Percentiles rank a stretch among this genome's conserved stretches.
phyloP scores from a whole-genome alignment of 352 stramenopile genomes.

The Phytophthora ohioensis region DNA sequence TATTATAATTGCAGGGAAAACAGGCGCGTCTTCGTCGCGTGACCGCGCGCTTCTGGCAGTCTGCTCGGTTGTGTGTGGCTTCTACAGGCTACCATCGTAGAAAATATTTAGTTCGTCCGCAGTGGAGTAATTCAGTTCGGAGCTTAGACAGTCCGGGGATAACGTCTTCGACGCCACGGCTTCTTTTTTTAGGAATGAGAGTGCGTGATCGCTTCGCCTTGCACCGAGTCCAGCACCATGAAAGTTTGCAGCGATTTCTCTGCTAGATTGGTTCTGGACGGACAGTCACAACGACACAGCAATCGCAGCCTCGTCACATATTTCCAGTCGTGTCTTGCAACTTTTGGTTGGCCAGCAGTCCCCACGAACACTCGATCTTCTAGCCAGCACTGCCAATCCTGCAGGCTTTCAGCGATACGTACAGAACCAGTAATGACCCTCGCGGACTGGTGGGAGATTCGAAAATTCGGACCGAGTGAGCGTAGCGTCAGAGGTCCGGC shows the following conservation, averaged over 20 bases:
- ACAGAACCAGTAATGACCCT: conserved; percentile 6
- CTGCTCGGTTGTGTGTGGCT: too few relatives aligned
- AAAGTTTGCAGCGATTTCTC: conserved; percentile 2
- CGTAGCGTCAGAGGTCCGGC: conserved; percentile 21
- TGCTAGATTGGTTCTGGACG: conserved; percentile 10
- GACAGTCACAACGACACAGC: neutral
- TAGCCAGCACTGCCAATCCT: conserved; percentile 8
- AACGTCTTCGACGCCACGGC: too few relatives aligned
- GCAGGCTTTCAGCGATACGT: neutral
- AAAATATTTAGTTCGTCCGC: too few relatives aligned
- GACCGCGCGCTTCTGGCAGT: too few relatives aligned
- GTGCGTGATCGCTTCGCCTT: neutral
- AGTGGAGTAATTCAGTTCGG: too few relatives aligned
- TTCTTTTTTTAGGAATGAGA: neutral
- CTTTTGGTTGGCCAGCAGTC: neutral
- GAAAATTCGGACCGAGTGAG: conserved; percentile 14
- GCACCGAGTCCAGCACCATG: too few relatives aligned
- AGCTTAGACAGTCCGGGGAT: too few relatives aligned
- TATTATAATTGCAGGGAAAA: too few relatives aligned
- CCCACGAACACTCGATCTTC: neutral
- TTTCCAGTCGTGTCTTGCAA: conserved; percentile 1
- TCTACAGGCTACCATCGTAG: too few relatives aligned
- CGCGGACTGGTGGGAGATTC: conserved; percentile 35
- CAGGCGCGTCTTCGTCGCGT: too few relatives aligned
- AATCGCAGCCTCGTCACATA: conserved; percentile 20